phyloP scores from a whole-genome alignment of 2,329 filamentous ascomycete species.

The Aspergillus nomiae region DNA sequence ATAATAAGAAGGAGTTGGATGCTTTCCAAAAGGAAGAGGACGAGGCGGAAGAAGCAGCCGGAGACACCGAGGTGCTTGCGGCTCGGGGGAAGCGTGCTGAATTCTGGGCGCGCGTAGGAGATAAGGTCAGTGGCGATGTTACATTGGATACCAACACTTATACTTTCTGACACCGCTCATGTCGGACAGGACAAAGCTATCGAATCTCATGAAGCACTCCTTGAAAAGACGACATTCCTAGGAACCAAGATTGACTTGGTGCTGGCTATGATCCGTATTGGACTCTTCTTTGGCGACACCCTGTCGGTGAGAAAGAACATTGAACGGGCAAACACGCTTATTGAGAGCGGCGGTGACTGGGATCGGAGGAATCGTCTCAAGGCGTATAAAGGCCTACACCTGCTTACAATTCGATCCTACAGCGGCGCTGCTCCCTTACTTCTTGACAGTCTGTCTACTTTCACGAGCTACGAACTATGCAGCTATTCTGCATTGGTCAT shows the following conservation, averaged over 20 bases:
- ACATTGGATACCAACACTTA: conserved; percentile 11
- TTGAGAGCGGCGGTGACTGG: conserved; percentile 97
- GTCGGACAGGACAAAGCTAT: conserved; percentile 81
- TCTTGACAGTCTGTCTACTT: conserved; percentile 95
- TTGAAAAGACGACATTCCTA: conserved; percentile 96
- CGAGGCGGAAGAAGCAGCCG: conserved; percentile 92
- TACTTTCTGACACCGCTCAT: neutral
- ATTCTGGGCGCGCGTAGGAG: conserved; percentile 91
- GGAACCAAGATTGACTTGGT: conserved; percentile 97
- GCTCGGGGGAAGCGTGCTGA: conserved; percentile 93
- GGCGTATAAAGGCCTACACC: conserved; percentile 93
- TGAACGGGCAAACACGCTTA: conserved; percentile 82
- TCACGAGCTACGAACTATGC: conserved; percentile 98
- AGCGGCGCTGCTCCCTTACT: conserved; percentile 86
- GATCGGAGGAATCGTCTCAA: conserved; percentile 97
- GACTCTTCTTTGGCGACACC: conserved; percentile 94
- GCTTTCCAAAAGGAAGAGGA: conserved; percentile 83
- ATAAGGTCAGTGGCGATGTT: conserved; percentile 68
- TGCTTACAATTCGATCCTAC: conserved; percentile 90
- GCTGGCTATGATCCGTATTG: conserved; percentile 92
- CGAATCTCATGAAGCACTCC: conserved; percentile 85
- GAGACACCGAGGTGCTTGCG: conserved; percentile 91
- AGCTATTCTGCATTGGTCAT: conserved; percentile 93
- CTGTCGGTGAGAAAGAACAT: conserved; percentile 90
- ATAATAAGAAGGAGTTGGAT: conserved; percentile 77